Percentiles rank a stretch among this genome's conserved stretches.
Evolutionary conservation across 352 stramenopile species (phyloP).

Genomic region (Phytopythium montanum): DNA sequence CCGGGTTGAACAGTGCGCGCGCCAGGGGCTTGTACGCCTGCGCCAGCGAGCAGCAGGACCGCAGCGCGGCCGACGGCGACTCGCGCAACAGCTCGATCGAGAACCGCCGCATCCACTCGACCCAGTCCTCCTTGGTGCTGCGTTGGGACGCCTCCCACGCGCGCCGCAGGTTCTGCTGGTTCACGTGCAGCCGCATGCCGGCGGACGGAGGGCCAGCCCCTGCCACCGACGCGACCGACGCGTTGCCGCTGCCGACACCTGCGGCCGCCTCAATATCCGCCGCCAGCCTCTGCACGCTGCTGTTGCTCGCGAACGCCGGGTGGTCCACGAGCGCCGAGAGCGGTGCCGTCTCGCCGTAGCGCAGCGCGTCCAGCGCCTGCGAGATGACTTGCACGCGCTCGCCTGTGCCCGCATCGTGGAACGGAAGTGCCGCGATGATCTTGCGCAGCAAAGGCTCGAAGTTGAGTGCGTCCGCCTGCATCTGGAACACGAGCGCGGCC

Average conservation of each 20-base stretch:
- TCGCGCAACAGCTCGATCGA: slow-evolving; percentile 96
- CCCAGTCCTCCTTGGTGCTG: slow-evolving; percentile 92
- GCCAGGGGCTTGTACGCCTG: slow-evolving; percentile 97
- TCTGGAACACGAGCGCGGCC: slow-evolving; percentile 63
- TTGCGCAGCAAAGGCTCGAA: slow-evolving; percentile 71
- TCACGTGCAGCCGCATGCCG: slow-evolving; percentile 85
- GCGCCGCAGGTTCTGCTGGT: slow-evolving; percentile 90
- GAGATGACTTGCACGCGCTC: slow-evolving; percentile 37
- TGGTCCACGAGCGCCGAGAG: slow-evolving; percentile 45
- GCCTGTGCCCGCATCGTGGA: slow-evolving; percentile 24
- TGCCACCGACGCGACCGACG: slow-evolving; percentile 4
- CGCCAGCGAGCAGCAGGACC: slow-evolving; percentile 91
- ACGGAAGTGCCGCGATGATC: slow-evolving; percentile 55
- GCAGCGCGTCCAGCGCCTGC: slow-evolving; percentile 51
- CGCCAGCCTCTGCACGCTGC: slow-evolving; percentile 35
- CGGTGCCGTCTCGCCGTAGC: slow-evolving; percentile 36
- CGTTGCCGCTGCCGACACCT: slow-evolving; percentile 10
- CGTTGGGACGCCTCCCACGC: slow-evolving; percentile 95
- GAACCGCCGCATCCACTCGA: slow-evolving; percentile 97
- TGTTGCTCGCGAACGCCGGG: slow-evolving; percentile 35
- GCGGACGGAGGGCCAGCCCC: slow-evolving; percentile 35
- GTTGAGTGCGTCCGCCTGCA: slow-evolving; percentile 69
- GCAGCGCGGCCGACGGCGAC: slow-evolving; percentile 92
- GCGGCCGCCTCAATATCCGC: slow-evolving; percentile 27
- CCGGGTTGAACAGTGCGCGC: slow-evolving; percentile 96